These are phyloP conservation scores for Colletotrichum magnum DNA, from an alignment of 2,329 filamentous ascomycete species.

Conservation along the genomic window DNA sequence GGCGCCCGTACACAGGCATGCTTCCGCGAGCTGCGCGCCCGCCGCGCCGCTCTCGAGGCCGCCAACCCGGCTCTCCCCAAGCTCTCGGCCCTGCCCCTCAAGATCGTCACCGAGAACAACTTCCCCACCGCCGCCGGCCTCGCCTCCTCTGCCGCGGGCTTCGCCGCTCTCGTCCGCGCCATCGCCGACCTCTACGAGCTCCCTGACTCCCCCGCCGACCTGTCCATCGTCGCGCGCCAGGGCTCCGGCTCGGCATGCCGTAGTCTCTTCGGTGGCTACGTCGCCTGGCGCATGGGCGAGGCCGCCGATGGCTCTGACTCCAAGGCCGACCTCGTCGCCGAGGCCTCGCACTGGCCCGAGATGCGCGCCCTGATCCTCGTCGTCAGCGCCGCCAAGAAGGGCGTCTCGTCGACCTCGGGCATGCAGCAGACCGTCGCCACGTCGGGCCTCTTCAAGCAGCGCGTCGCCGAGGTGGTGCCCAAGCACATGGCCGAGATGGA, in stretches of 20 bases:
- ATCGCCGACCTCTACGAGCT: slow-evolving; percentile 94
- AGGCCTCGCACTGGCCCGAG: slow-evolving; percentile 91
- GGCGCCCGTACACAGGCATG: slow-evolving; percentile 95
- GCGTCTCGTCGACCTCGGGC: slow-evolving; percentile 89
- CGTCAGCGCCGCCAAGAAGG: slow-evolving; percentile 94
- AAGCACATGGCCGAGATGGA: slow-evolving; percentile 88
- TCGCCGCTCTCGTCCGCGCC: slow-evolving; percentile 81
- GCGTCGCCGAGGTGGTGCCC: slow-evolving; percentile 84
- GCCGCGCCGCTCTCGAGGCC: slow-evolving; percentile 82
- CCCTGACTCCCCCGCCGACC: slow-evolving; percentile 82
- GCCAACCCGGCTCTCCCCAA: slow-evolving; percentile 82
- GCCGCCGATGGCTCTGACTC: slow-evolving; percentile 87
- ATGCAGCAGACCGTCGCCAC: slow-evolving; percentile 98
- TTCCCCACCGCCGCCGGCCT: slow-evolving; percentile 98
- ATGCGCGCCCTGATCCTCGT: slow-evolving; percentile 96
- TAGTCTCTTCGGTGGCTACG: slow-evolving; percentile 93
- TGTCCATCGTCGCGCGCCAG: slow-evolving; percentile 91
- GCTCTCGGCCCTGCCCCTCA: slow-evolving; percentile 82
- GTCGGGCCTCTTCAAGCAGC: slow-evolving; percentile 85
- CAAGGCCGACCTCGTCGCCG: slow-evolving; percentile 88
- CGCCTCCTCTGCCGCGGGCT: slow-evolving; percentile 78
- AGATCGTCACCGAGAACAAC: slow-evolving; percentile 97
- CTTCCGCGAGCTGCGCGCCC: slow-evolving; percentile 85
- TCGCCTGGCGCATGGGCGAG: slow-evolving; percentile 89
- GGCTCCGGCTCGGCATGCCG: slow-evolving; percentile 96